Conservation (phyloP, 2,329 filamentous ascomycete species). For the Cladosporium velox region DNA sequence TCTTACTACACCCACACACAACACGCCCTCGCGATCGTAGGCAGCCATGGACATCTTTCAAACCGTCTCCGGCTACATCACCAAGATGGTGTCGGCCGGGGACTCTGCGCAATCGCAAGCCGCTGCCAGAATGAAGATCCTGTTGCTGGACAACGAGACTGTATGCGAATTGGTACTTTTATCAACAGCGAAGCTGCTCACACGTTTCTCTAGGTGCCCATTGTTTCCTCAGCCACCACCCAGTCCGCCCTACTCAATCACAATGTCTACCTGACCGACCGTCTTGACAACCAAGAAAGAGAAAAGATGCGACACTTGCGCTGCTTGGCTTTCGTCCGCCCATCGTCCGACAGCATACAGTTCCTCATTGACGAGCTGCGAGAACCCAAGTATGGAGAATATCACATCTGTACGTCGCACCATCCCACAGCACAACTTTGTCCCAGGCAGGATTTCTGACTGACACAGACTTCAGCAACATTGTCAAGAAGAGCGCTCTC, state of each 20-base stretch:
- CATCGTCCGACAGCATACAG: slow-evolving; percentile 89
- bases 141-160: slow-evolving; percentile 90
- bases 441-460: slow-evolving; percentile 32
- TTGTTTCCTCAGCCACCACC: slow-evolving; percentile 91
- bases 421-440: slow-evolving; percentile 23
- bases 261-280: slow-evolving; percentile 97
- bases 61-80: slow-evolving; percentile 90
- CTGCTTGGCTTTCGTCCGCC: slow-evolving; percentile 89
- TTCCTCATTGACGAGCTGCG: slow-evolving; percentile 91
- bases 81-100: slow-evolving; percentile 87
- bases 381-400: slow-evolving; percentile 96
- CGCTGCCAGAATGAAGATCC: slow-evolving; percentile 95
- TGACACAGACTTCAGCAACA: slow-evolving; percentile 81
- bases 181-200: background rate
- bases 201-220: slow-evolving; percentile 64
- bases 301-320: slow-evolving; percentile 98
- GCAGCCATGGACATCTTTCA: slow-evolving; percentile 84
- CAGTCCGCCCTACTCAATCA: slow-evolving; percentile 93
- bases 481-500: slow-evolving; percentile 92
- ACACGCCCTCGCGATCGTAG: background rate
- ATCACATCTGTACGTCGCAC: slow-evolving; percentile 68
- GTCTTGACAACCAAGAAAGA: slow-evolving; percentile 81
- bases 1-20: background rate
- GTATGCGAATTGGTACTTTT: slow-evolving; percentile 47
- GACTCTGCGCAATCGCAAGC: slow-evolving; percentile 56